These are phyloP conservation scores for Gossypium anomalum DNA, from an alignment of 345 rosid genomes.

Conservation along the genomic window DNA sequence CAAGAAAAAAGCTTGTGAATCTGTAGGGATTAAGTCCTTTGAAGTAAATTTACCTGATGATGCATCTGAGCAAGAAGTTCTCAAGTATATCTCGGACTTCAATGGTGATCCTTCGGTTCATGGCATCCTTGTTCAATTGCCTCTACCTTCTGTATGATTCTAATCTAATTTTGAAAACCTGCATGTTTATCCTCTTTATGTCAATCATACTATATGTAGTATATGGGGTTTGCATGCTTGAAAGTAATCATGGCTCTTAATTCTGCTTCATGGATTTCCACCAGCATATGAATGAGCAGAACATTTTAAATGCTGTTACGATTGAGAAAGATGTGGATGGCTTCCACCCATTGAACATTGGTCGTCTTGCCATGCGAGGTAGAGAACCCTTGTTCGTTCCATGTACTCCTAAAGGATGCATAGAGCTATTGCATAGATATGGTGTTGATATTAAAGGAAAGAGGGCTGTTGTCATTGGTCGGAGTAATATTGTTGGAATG, in stretches of 20 bases:
- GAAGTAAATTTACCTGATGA: slow-evolving; percentile 59
- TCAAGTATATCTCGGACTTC: slow-evolving; percentile 36
- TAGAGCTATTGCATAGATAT: slow-evolving; percentile 71
- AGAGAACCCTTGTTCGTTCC: slow-evolving; percentile 81
- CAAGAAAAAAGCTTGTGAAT: slow-evolving; percentile 65
- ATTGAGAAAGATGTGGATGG: slow-evolving; percentile 91
- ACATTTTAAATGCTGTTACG: slow-evolving; percentile 61
- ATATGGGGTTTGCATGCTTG: not conserved
- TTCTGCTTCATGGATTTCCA: slow-evolving; percentile 6
- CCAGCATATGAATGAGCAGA: slow-evolving; percentile 82
- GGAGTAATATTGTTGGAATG: slow-evolving; percentile 96
- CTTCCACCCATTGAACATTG: slow-evolving; percentile 81
- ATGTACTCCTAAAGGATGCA: slow-evolving; percentile 92
- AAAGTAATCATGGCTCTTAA: not conserved
- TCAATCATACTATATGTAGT: not conserved
- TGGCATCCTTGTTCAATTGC: slow-evolving; percentile 90
- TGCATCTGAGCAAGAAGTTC: slow-evolving; percentile 60
- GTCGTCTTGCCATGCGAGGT: slow-evolving; percentile 81
- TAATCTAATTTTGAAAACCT: not conserved
- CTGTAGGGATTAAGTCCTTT: slow-evolving; percentile 68
- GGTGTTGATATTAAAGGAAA: slow-evolving; percentile 72
- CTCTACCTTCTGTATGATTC: slow-evolving; percentile 53
- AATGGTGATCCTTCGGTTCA: slow-evolving; percentile 71
- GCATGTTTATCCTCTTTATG: not conserved
- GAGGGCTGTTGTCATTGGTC: slow-evolving; percentile 77